Base-by-base conservation (phyloP, 2,329 filamentous ascomycete genomes). In the Coniochaeta pulveracea region DNA sequence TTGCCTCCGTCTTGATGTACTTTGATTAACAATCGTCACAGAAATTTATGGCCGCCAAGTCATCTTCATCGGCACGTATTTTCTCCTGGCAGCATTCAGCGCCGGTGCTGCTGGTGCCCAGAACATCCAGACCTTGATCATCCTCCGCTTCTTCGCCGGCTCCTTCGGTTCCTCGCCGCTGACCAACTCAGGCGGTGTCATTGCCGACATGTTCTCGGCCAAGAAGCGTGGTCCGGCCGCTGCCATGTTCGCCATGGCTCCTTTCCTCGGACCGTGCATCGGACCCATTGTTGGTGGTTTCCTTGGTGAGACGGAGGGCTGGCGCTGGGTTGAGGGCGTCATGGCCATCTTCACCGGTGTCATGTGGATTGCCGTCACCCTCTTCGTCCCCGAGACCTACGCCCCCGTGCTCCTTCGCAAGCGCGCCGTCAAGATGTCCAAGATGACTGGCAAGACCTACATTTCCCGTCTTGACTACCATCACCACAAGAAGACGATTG, bases 311-410 rank as follows among this genome's bases (percentile, higher is more conserved):
- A 61, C 65, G 3, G 66, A 64, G 10, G 77, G 76, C 11, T 83
- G 80, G 80, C 61, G 75, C 45, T 83, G 79, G 80, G 69, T 83
- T 15, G 66, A 76, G 54, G 76, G 76, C 3, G 55, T 82, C 7
- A 66, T 80, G 55, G 68, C 72, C 31, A 69, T 71, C 38, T 77
- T 82, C 49, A 76, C 72, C 3, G 74, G 72, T 8, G 54, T 64
- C 9, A 62, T 80, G 32, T 76, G 72, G 66, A 64, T 78, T 33
- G 33, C 61, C 14, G 64, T 65, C 36, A 46, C 61, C 1, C 41
- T 72, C 12, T 42, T 63, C 28, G 61, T 77, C 4, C 73, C 72
- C 4, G 73, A 78, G 52, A 78, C 73, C 0, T 78, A 77, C 49
- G 60, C 69, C 0, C 72, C 74, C 0, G 63, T 73, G 21, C 56